Percentiles rank a stretch among this genome's conserved stretches.
Conservation (phyloP, 169 alveolate genomes). For the Perkinsus marinus region DNA sequence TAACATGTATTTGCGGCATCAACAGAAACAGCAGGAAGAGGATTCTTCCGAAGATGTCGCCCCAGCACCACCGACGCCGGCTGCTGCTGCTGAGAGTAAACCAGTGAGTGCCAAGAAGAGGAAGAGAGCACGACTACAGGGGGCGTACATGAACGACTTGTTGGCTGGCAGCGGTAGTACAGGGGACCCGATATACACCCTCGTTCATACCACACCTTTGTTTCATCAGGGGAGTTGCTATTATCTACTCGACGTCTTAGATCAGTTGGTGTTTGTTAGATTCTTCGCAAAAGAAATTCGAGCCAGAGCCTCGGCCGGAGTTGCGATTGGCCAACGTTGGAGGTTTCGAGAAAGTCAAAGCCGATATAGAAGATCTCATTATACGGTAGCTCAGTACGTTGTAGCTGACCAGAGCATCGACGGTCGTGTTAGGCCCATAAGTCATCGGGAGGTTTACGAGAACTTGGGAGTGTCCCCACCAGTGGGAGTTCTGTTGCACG, state of each 20-base stretch:
- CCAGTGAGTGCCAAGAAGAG: neutral
- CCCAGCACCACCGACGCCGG: too few relatives aligned
- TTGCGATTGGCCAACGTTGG: conserved; percentile 13
- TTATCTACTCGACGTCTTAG: too few relatives aligned
- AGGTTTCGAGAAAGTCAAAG: conserved; percentile 16
- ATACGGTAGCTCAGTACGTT: too few relatives aligned
- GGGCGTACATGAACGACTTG: neutral
- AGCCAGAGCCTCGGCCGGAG: conserved; percentile 19
- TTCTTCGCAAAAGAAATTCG: neutral
- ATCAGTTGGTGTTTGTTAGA: too few relatives aligned
- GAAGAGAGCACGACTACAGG: neutral
- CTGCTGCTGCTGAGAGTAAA: too few relatives aligned
- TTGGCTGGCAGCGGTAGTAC: neutral
- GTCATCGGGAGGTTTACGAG: conserved; percentile 58
- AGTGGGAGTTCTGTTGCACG: conserved; percentile 80
- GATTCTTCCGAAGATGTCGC: neutral
- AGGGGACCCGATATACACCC: too few relatives aligned
- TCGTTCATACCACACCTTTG: too few relatives aligned
- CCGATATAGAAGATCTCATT: conserved; percentile 21
- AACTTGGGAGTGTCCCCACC: conserved; percentile 72
- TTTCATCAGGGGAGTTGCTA: too few relatives aligned
- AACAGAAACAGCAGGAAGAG: neutral
- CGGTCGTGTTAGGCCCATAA: conserved; percentile 33
- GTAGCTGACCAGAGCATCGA: too few relatives aligned
- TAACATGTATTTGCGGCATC: neutral